phyloP scores from a whole-genome alignment of 2,329 filamentous ascomycete species.

The Penicillium sp. region DNA sequence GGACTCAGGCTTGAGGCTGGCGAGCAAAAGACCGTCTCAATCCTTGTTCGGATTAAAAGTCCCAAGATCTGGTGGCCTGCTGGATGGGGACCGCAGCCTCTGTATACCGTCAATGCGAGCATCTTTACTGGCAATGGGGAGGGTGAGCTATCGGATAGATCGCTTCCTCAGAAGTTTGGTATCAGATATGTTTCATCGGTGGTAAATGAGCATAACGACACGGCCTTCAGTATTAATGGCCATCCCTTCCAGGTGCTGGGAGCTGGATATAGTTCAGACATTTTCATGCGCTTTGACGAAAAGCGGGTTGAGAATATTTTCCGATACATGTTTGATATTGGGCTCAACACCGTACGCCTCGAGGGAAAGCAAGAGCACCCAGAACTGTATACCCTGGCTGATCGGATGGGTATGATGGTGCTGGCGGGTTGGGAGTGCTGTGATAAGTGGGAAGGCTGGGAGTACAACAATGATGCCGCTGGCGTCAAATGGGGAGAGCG shows the following conservation, averaged over 20 bases:
- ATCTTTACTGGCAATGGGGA: slow-evolving; percentile 18
- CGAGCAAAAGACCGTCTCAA: slow-evolving; percentile 38
- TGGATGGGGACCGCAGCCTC: slow-evolving; percentile 54
- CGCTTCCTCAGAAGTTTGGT: slow-evolving; percentile 44
- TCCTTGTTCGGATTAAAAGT: slow-evolving; percentile 39
- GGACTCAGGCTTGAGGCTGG: slow-evolving; percentile 38
- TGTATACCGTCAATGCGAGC: slow-evolving; percentile 43
- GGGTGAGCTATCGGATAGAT: slow-evolving; percentile 32
- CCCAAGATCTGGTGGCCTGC: slow-evolving; percentile 60
- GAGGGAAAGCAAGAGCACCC: slow-evolving; percentile 64
- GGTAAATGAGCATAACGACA: slow-evolving; percentile 53
- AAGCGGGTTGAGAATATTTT: slow-evolving; percentile 49
- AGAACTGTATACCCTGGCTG: slow-evolving; percentile 56
- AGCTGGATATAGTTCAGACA: slow-evolving; percentile 57
- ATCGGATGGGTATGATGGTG: slow-evolving; percentile 58
- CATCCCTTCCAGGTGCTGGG: slow-evolving; percentile 58
- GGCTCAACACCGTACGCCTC: slow-evolving; percentile 59
- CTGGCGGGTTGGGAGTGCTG: slow-evolving; percentile 64
- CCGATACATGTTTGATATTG: slow-evolving; percentile 55
- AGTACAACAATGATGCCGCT: slow-evolving; percentile 53
- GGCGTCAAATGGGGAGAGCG: slow-evolving; percentile 48
- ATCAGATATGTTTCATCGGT: slow-evolving; percentile 52
- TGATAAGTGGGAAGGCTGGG: slow-evolving; percentile 64
- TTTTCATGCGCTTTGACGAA: slow-evolving; percentile 57
- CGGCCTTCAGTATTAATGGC: slow-evolving; percentile 54